Conservation (phyloP, 495 filamentous ascomycete genomes). For the Glonium stellatum region DNA sequence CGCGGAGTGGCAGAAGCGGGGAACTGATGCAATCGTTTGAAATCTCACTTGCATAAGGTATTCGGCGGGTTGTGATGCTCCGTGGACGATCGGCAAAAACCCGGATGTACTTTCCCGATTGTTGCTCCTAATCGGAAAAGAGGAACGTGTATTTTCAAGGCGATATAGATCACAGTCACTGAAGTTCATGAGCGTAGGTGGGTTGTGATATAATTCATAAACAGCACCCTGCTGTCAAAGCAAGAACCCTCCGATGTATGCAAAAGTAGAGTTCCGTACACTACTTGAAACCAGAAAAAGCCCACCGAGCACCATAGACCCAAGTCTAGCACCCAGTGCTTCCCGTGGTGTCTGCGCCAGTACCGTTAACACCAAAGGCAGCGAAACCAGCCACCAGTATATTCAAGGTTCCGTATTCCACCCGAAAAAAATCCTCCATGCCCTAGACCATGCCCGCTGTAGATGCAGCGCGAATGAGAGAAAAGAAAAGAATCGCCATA, state of each 20-base stretch:
- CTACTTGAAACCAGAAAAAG: neutral
- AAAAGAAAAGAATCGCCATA: conserved; percentile 2
- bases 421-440: neutral
- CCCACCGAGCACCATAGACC: neutral
- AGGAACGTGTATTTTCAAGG: neutral
- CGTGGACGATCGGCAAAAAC: neutral
- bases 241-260: neutral
- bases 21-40: neutral
- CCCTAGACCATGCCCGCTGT: conserved; percentile 9
- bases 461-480: conserved; percentile 11
- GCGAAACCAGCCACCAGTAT: neutral
- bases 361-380: conserved; percentile 1
- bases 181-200: too few species aligned
- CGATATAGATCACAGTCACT: too few species aligned
- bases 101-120: neutral
- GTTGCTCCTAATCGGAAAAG: neutral
- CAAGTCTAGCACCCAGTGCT: neutral
- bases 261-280: neutral
- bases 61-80: neutral
- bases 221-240: too few species aligned
- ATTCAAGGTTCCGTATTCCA: neutral
- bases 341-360: neutral
- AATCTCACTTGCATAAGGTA: too few species aligned
- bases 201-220: too few species aligned
- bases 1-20: neutral